Percentiles rank a stretch among this genome's conserved stretches.
phyloP scores from a whole-genome alignment of 257 asterid species.

The Henckelia pumila region DNA sequence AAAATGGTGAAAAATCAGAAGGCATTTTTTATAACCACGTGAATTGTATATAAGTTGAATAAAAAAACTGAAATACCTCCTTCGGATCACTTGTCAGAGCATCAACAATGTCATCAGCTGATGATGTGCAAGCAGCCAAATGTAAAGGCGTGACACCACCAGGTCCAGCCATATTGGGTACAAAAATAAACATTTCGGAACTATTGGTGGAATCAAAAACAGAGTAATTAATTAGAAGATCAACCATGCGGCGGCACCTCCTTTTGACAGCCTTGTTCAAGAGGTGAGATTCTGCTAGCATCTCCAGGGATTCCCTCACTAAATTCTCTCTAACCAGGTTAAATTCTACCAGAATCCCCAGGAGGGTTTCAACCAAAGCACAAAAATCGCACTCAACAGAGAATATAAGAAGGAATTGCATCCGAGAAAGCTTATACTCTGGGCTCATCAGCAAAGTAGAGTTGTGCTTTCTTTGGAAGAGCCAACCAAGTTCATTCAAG shows the following conservation, averaged over 20 bases:
- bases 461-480: constrained; percentile 69
- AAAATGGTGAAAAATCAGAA: not conserved
- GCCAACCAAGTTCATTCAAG: constrained; percentile 89
- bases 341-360: constrained; percentile 63
- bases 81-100: constrained; percentile 72
- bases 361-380: constrained; percentile 59
- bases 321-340: constrained; percentile 50
- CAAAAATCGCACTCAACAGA: constrained; percentile 80
- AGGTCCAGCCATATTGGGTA: constrained; percentile 69
- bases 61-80: constrained; percentile 47
- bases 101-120: constrained; percentile 62
- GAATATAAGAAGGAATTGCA: constrained; percentile 65
- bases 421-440: constrained; percentile 51
- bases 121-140: constrained; percentile 67
- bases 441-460: constrained; percentile 48
- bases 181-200: constrained; percentile 46
- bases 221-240: constrained; percentile 48
- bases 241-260: constrained; percentile 59
- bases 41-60: not conserved
- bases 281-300: constrained; percentile 72
- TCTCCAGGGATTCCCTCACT: constrained; percentile 52
- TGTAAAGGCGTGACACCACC: constrained; percentile 90
- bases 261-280: constrained; percentile 81
- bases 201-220: constrained; percentile 34
- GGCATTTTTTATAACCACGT: not conserved